These are phyloP conservation scores for Mortierella sp. DNA, from an alignment of 371 early-diverging fungal genomes.

Conservation along the genomic window DNA sequence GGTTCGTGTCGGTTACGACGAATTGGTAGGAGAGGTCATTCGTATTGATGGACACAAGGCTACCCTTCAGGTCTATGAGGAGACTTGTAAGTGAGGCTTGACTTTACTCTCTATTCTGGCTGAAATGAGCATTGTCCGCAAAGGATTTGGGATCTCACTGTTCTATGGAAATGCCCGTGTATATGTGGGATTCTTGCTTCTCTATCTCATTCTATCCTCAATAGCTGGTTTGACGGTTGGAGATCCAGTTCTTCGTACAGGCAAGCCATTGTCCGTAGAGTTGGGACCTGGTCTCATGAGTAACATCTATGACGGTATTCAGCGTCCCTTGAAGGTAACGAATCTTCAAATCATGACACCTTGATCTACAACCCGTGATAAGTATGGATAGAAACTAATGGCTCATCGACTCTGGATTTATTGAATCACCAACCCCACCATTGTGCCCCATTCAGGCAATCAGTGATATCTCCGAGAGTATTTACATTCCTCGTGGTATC, in stretches of 20 bases:
- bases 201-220: slow-evolving; percentile 8
- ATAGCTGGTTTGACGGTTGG: slow-evolving; percentile 98
- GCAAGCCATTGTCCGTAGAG: slow-evolving; percentile 99
- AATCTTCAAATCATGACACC: too few relatives aligned
- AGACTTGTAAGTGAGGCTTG: slow-evolving; percentile 92
- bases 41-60: slow-evolving; percentile 99
- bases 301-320: slow-evolving; percentile 99
- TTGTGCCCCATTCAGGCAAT: slow-evolving; percentile 73
- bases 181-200: background rate
- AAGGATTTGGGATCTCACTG: too few relatives aligned
- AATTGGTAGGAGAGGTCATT: slow-evolving; percentile 99
- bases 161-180: too few relatives aligned
- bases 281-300: slow-evolving; percentile 99
- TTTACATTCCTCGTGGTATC: slow-evolving; percentile 99
- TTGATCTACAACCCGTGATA: too few relatives aligned
- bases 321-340: slow-evolving; percentile 96
- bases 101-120: too few relatives aligned
- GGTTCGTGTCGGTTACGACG: slow-evolving; percentile 98
- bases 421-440: background rate
- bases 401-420: too few relatives aligned
- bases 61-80: slow-evolving; percentile 99
- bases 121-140: too few relatives aligned
- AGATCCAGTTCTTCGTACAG: slow-evolving; percentile 98
- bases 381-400: too few relatives aligned
- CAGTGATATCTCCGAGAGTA: slow-evolving; percentile 92